A percentile compares a stretch with the other conserved stretches of the same genome.
These are phyloP conservation scores for Trichoderma virens DNA, from an alignment of 495 filamentous ascomycete genomes.

Conservation along the genomic window DNA sequence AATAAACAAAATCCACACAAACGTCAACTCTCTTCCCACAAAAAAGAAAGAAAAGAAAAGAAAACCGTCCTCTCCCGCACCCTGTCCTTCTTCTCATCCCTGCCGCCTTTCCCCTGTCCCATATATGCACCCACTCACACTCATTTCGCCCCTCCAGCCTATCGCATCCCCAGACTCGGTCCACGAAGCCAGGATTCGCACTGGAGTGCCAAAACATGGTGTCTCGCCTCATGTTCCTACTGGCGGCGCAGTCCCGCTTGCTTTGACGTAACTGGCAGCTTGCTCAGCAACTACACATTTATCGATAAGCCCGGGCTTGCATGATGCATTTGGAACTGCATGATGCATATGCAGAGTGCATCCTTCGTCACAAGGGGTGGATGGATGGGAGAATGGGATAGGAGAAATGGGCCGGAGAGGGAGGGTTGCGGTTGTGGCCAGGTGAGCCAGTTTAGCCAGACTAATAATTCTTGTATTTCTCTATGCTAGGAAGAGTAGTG, in stretches of 20 bases:
- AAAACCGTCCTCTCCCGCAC: background rate
- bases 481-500: too few relatives aligned
- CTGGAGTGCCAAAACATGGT: background rate
- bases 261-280: background rate
- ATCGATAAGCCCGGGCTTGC: background rate
- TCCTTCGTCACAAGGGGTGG: constrained; percentile 3
- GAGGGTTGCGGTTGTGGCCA: background rate
- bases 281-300: background rate
- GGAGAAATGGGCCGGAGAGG: background rate
- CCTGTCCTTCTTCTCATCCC: background rate
- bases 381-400: background rate
- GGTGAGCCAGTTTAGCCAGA: background rate
- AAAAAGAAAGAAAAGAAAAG: too few relatives aligned
- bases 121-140: constrained; percentile 3
- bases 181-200: too few relatives aligned
- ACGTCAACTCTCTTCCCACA: background rate
- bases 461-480: background rate
- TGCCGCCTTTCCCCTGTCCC: background rate
- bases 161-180: background rate
- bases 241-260: background rate
- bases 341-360: constrained; percentile 2
- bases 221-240: background rate
- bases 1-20: background rate
- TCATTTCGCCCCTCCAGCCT: background rate
- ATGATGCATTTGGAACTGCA: constrained; percentile 1